Evolutionary conservation across 1,139 yeast genomes (phyloP), one percentile per base, ranked within the genome.

Genomic region (Yamadazyma sp.): DNA sequence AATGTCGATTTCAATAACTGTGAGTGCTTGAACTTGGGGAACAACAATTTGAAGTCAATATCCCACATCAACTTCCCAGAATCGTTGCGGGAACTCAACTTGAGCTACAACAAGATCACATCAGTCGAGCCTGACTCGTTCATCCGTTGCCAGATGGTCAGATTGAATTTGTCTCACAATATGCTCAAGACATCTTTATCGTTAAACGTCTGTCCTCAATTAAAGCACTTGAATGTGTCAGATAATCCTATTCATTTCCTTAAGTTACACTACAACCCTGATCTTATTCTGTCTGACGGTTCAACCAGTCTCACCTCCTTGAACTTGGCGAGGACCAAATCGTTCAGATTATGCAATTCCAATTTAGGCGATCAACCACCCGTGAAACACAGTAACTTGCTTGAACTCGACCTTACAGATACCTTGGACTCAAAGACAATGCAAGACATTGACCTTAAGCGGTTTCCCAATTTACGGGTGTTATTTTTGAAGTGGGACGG

Each of bases 391-490:
- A 35, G 38, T n/a, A 42, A 46, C 5, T 42, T 59, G 16, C 26
- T 46, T 11, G 64, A 59, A 38, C 31, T 59, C 5, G 64, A 59
- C 37, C 27, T 59, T 11, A 47, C 55, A 2, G 50, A 46, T 17
- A 58, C 58, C n/a, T 11, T 34, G 27, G 37, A 34, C 12, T 22
- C 5, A 28, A 36, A 5, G 31, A 37, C 2, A 38, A 36, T 4
- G 3, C 5, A 18, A 4, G 10, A 10, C 5, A 26, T 49, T 4
- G 42, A 43, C 18, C 4, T 42, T 6, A 14, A 23, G 2, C 30
- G 38, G 5, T 47, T 46, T 17, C 60, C 60, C 2, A 42, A 42
- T 5, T 36, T 56, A 16, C 32, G 40, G 18, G 46, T 48, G 9
- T 42, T 58, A n/a, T 45, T 58, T 28, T 42, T 51, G 15, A 60